These are phyloP conservation scores for Populus simonii DNA, from an alignment of 345 rosid genomes.

Conservation along the genomic window DNA sequence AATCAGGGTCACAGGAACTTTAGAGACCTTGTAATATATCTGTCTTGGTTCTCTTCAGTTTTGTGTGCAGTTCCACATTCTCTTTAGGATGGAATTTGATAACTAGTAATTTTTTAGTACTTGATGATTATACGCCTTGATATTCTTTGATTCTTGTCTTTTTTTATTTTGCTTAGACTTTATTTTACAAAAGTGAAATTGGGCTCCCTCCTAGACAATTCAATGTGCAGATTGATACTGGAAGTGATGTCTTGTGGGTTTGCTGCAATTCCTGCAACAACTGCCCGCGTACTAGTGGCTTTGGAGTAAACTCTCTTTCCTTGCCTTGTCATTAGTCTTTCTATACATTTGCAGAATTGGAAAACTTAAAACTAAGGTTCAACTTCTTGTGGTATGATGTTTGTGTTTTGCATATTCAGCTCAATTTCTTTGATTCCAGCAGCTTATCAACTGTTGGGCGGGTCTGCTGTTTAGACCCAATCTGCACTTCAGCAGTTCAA, in stretches of 20 bases:
- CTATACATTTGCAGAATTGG: background rate
- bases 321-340: slow-evolving; percentile 2
- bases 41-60: slow-evolving; percentile 16
- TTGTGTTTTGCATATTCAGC: slow-evolving; percentile 52
- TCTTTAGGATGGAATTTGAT: background rate
- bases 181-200: slow-evolving; percentile 91
- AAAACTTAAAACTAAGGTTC: slow-evolving; percentile 11
- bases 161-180: slow-evolving; percentile 51
- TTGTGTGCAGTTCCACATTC: background rate
- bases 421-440: slow-evolving; percentile 66
- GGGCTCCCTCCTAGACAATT: slow-evolving; percentile 94
- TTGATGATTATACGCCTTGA: slow-evolving; percentile 4
- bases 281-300: slow-evolving; percentile 83
- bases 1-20: slow-evolving; percentile 30
- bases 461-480: slow-evolving; percentile 51
- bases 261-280: slow-evolving; percentile 72
- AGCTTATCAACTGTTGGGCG: slow-evolving; percentile 59
- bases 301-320: slow-evolving; percentile 56
- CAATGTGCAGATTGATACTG: slow-evolving; percentile 97
- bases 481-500: slow-evolving; percentile 42
- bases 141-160: background rate
- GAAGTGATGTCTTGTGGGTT: slow-evolving; percentile 93
- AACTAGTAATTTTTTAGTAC: background rate
- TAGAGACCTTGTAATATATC: slow-evolving; percentile 22
- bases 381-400: slow-evolving; percentile 14